Evolutionary conservation across 2,329 filamentous ascomycete genomes (phyloP), one percentile per base, ranked within the genome.

Genomic region (Chaetomiaceae sp.): DNA sequence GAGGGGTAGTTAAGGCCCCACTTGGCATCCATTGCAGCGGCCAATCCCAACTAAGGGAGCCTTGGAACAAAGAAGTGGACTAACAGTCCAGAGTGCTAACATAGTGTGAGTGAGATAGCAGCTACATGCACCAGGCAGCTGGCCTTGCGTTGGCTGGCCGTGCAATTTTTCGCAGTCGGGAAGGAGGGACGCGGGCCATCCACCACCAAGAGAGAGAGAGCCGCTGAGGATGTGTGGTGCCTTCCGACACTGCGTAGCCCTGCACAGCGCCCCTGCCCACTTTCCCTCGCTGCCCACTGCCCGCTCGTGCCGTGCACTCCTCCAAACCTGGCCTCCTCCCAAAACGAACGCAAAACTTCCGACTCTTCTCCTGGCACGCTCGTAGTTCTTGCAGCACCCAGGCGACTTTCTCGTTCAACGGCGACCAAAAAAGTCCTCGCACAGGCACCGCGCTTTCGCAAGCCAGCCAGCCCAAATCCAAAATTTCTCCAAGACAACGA

Each of bases 401-500:
- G 35, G 48, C 46, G 46, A 54, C 47, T 50, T 52, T 42, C 42
- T 42, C 47, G 47, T 44, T 40, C 48, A 48, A 45, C 48, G 52
- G 54, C 54, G 54, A 58, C 34, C 26, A 46, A 56, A n/a, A n/a
- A n/a, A 52, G 50, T 55, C 52, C 47, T 53, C 34, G 37, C 34
- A 18, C 24, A 56, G 50, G 42, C 52, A 55, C 42, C 37, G 33
- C 35, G 26, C 9, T 24, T 24, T 5, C 5, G 9, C 22, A 9
- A 24, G 22, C 22, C 48, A 41, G 45, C 44, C 42, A 47, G 42
- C 44, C 38, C 52, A n/a, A n/a, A n/a, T n/a, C n/a, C 51, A 36
- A 24, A 34, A 27, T 19, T 43, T 42, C 36, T 36, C 42, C 49
- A 49, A 53, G 43, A 54, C 45, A 45, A 45, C 33, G 3, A 41